These are phyloP conservation scores for Lichtheimia corymbifera DNA, from an alignment of 371 early-diverging fungal species.

Conservation along the genomic window DNA sequence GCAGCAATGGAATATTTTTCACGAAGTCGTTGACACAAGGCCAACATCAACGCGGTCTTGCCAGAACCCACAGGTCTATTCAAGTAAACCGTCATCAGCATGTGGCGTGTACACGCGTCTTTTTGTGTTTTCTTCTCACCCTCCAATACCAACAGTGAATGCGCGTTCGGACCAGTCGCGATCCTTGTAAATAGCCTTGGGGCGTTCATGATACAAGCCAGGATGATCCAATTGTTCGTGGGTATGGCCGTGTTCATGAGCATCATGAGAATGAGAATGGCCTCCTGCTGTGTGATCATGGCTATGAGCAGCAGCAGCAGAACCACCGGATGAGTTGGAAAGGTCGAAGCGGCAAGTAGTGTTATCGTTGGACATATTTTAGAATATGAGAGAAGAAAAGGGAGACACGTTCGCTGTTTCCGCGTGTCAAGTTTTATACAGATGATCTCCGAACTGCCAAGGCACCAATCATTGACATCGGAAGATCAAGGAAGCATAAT, in stretches of 20 bases:
- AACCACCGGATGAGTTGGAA: constrained; percentile 16
- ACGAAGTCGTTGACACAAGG: constrained; percentile 82
- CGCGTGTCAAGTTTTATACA: too few relatives aligned
- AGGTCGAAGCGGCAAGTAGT: constrained; percentile 34
- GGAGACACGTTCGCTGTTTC: neutral
- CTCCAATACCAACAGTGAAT: constrained; percentile 94
- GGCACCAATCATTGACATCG: too few relatives aligned
- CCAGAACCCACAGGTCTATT: constrained; percentile 90
- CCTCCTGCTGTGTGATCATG: constrained; percentile 30
- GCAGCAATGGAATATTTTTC: constrained; percentile 81
- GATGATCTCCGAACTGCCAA: too few relatives aligned
- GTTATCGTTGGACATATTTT: constrained; percentile 20
- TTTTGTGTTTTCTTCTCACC: constrained; percentile 49
- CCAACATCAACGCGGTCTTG: constrained; percentile 93
- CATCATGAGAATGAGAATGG: constrained; percentile 43
- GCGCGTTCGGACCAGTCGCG: constrained; percentile 91
- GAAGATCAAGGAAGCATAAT: too few relatives aligned
- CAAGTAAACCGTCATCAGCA: neutral
- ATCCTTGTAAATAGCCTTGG: constrained; percentile 65
- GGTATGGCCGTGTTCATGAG: constrained; percentile 57
- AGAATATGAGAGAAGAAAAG: constrained; percentile 10
- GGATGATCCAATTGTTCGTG: constrained; percentile 91
- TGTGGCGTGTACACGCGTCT: neutral
- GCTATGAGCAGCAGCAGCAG: constrained; percentile 20
- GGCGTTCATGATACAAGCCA: constrained; percentile 81